Conservation (phyloP, 331 rosid genomes). For the Dryas integrifolia region DNA sequence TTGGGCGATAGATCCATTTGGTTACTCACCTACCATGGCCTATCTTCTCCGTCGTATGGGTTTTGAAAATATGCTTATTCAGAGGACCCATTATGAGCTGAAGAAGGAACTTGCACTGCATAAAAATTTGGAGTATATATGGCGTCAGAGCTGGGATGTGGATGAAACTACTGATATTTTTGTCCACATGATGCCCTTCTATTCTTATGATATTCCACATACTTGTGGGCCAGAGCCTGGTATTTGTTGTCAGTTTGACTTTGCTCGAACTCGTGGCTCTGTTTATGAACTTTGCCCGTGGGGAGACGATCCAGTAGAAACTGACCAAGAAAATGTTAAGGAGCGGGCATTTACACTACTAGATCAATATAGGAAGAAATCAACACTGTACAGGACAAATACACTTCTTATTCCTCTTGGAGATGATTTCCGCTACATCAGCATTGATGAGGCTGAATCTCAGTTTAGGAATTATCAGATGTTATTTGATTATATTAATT, state of each 20-base stretch:
- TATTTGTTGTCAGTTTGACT: constrained; percentile 92
- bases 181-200: constrained; percentile 99
- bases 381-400: constrained; percentile 85
- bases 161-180: constrained; percentile 91
- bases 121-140: constrained; percentile 78
- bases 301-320: constrained; percentile 77
- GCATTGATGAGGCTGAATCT: constrained; percentile 80
- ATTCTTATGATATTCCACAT: constrained; percentile 96
- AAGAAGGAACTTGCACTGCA: constrained; percentile 92
- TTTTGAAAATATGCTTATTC: constrained; percentile 97
- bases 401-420: constrained; percentile 97
- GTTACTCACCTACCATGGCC: constrained; percentile 98
- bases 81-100: constrained; percentile 95
- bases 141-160: constrained; percentile 99
- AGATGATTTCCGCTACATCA: constrained; percentile 92
- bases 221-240: constrained; percentile 99
- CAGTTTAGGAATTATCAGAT: constrained; percentile 87
- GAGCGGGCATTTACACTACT: constrained; percentile 76
- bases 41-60: constrained; percentile 99
- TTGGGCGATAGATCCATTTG: constrained; percentile 99
- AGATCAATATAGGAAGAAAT: constrained; percentile 93
- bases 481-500: constrained; percentile 86
- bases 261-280: constrained; percentile 75
- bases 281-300: constrained; percentile 82
- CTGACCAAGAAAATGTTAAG: constrained; percentile 62